A percentile compares a stretch with the other conserved stretches of the same genome.
These are phyloP conservation scores for Cytospora piceae DNA, from an alignment of 2,329 filamentous ascomycete genomes.

Conservation along the genomic window DNA sequence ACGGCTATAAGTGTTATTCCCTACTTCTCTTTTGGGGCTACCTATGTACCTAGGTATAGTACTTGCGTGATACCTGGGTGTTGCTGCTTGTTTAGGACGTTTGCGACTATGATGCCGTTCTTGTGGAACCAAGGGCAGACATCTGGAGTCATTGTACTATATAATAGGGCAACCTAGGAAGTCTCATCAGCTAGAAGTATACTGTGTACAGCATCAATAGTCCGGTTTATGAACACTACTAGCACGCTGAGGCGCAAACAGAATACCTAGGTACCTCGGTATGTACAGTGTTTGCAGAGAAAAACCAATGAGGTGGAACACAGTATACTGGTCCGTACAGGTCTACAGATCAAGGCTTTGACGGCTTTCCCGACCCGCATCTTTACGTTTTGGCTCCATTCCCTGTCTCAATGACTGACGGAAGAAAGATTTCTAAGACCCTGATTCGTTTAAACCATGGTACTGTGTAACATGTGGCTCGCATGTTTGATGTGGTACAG, in stretches of 20 bases:
- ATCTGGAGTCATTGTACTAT: not conserved
- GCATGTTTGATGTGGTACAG: conserved; percentile 9
- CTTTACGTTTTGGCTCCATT: conserved; percentile 16
- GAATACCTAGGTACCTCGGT: not conserved
- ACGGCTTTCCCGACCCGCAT: conserved; percentile 13
- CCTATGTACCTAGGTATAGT: too few species aligned
- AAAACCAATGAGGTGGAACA: not conserved
- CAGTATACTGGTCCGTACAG: not conserved
- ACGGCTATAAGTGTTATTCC: not conserved
- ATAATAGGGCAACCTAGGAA: too few species aligned
- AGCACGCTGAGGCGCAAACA: not conserved
- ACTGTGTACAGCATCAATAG: not conserved
- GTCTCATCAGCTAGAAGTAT: too few species aligned
- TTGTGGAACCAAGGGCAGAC: not conserved
- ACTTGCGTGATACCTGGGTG: too few species aligned
- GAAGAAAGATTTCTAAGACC: conserved; percentile 1
- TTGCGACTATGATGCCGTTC: not conserved
- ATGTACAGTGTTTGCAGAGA: not conserved
- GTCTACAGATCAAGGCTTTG: not conserved
- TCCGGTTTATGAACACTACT: not conserved
- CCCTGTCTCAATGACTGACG: conserved; percentile 4
- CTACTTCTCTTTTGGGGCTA: not conserved
- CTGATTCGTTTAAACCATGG: conserved; percentile 17
- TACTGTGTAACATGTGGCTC: conserved; percentile 4
- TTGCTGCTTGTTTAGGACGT: not conserved